Percentiles rank a stretch among this genome's conserved stretches.
phyloP scores from a whole-genome alignment of 2,329 filamentous ascomycete species.

The Thielaviopsis euricoi region DNA sequence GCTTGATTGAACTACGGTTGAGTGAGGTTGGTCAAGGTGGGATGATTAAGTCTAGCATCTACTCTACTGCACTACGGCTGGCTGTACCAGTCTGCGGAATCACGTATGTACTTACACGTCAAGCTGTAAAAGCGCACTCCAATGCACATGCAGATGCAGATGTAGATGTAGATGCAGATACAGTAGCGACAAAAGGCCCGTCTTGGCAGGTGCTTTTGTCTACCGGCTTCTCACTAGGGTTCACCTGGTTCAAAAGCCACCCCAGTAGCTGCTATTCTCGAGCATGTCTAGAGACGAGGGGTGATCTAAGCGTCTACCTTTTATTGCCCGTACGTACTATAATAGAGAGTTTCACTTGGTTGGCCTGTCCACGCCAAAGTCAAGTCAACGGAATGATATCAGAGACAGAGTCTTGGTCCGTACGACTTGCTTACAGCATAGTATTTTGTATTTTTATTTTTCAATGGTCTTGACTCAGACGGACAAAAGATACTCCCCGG shows the following conservation, averaged over 20 bases:
- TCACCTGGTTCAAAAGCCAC: neutral
- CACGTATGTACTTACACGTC: too few relatives aligned
- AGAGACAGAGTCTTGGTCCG: neutral
- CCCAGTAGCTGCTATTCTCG: neutral
- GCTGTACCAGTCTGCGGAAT: too few relatives aligned
- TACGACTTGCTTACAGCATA: too few relatives aligned
- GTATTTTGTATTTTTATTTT: neutral
- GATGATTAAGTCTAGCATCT: neutral
- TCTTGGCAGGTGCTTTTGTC: neutral
- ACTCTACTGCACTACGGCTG: too few relatives aligned
- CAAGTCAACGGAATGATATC: neutral
- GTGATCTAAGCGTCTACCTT: neutral
- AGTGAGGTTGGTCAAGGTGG: too few relatives aligned
- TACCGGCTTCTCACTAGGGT: neutral
- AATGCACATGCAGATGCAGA: neutral
- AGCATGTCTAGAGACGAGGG: neutral
- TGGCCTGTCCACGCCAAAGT: neutral
- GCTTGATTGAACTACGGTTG: neutral
- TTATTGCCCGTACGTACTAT: too few relatives aligned
- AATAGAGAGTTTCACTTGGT: too few relatives aligned
- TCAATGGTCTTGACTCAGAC: neutral
- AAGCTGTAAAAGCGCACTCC: too few relatives aligned
- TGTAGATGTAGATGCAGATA: neutral
- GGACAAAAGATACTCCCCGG: neutral
- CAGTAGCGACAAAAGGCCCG: neutral